Evolutionary conservation across 495 filamentous ascomycete genomes (phyloP), one percentile per base, ranked within the genome.

Genomic region (Cercophora samala): DNA sequence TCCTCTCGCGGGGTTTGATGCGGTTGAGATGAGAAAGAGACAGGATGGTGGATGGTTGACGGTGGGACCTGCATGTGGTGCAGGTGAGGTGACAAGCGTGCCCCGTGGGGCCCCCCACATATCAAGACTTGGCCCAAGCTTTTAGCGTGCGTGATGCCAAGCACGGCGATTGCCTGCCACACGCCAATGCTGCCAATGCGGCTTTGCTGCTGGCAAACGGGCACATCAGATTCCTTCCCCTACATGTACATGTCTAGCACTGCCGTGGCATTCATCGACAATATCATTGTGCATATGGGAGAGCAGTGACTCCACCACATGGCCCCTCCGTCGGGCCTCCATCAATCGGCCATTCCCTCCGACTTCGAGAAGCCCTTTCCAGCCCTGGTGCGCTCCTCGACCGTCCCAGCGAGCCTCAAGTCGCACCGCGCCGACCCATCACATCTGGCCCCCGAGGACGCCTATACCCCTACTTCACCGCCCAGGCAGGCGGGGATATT

Each of bases 371-470:
- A 66, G 56, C 71, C 74, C 5, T 71, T 72, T 46, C 66, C 66
- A 54, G 64, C 61, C 22, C 68, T 82, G 29, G 73, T 74, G 21
- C 79, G 79, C 64, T 79, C 80, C 11, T 75, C 80, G 9, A 83
- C 80, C 61, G 71, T 74, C 56, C 81, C 81, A 1, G 65, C 72
- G 64, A 70, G 72, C 42, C 68, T 77, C 59, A 68, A 68, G 60
- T 71, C 75, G n/a, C 73, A 73, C 61, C 80, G 76, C 60, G 74
- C 79, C 60, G 78, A 83, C 64, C 81, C 81, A 13, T 80, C 80
- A 62, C 88, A 86, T 62, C 86, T 96, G 21, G 87, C 91, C 18
- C 92, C 93, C 32, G 91, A 93, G 77, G 91, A 96, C 86, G 92
- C 92, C 60, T 91, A 91, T 77, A 86, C 85, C 72, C 79, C 87